phyloP scores from a whole-genome alignment of 2,329 filamentous ascomycete genomes.

The Acarospora socialis region DNA sequence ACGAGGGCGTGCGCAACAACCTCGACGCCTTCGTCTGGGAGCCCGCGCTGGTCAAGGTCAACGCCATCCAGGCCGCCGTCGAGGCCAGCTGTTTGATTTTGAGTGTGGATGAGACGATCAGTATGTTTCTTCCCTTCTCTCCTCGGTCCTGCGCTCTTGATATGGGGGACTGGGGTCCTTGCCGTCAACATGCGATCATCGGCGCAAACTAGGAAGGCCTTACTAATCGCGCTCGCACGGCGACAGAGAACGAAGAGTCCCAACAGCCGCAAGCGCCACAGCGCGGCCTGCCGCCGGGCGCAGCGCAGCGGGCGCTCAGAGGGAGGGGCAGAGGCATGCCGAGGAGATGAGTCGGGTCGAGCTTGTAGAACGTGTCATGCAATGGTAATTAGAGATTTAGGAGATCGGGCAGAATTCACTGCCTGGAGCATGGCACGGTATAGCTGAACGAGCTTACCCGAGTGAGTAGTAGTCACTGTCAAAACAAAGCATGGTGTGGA shows the following conservation, averaged over 20 bases:
- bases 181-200: too few species aligned
- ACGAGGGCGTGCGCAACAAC: constrained; percentile 88
- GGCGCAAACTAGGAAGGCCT: too few species aligned
- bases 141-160: constrained; percentile 7
- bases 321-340: constrained; percentile 83
- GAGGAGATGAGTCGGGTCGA: constrained; percentile 42
- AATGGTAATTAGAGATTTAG: too few species aligned
- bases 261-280: constrained; percentile 67
- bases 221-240: too few species aligned
- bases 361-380: too few species aligned
- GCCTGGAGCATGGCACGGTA: too few species aligned
- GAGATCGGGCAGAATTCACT: too few species aligned
- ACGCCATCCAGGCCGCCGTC: constrained; percentile 88
- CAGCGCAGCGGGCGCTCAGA: constrained; percentile 76
- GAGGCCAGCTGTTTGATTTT: constrained; percentile 93
- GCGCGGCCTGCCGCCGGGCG: constrained; percentile 59
- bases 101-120: constrained; percentile 95
- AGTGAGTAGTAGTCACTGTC: too few species aligned
- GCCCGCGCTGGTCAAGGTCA: constrained; percentile 88
- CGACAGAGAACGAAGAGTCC: constrained; percentile 74
- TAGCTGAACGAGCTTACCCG: too few species aligned
- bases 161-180: too few species aligned
- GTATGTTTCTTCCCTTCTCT: constrained; percentile 28
- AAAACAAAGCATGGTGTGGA: too few species aligned
- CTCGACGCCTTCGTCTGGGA: constrained; percentile 96